Evolutionary conservation across 164 flowering plant genomes (phyloP).

Genomic region (Kingdonia uniflora): DNA sequence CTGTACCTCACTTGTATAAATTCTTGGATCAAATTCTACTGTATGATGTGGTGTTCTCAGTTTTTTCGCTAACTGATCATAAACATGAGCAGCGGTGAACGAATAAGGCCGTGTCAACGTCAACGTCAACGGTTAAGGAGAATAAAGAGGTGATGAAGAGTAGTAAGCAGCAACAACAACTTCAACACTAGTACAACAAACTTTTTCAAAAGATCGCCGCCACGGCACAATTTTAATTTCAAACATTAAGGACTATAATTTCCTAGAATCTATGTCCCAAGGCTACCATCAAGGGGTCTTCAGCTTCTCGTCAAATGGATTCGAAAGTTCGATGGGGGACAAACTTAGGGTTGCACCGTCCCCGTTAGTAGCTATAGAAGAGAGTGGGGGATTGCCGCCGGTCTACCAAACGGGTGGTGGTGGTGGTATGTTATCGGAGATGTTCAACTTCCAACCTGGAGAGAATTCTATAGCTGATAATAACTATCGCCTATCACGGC

Average conservation of each 20-base stretch:
- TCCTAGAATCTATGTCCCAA: conserved; percentile 53
- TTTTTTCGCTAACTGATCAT: neutral
- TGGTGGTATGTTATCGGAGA: conserved; percentile 56
- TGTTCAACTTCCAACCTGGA: conserved; percentile 55
- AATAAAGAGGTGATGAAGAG: conserved; percentile 13
- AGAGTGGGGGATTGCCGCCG: too few species aligned
- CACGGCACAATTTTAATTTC: too few species aligned
- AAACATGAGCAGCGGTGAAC: conserved; percentile 4
- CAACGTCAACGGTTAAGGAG: neutral
- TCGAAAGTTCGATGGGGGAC: conserved; percentile 44
- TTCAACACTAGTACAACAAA: neutral
- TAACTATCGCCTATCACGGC: conserved; percentile 20
- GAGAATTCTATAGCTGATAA: conserved; percentile 7
- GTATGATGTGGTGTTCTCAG: too few species aligned
- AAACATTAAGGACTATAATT: conserved; percentile 4
- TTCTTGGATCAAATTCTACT: too few species aligned
- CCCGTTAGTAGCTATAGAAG: conserved; percentile 29
- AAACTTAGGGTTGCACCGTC: conserved; percentile 41
- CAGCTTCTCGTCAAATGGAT: conserved; percentile 48
- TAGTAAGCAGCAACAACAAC: too few species aligned
- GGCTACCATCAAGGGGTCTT: conserved; percentile 48
- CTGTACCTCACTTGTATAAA: too few species aligned
- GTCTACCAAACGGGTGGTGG: neutral
- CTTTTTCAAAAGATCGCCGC: too few species aligned
- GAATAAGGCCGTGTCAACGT: neutral